Conservation (phyloP, 441 rosid species). For the Erodium moschatum region DNA sequence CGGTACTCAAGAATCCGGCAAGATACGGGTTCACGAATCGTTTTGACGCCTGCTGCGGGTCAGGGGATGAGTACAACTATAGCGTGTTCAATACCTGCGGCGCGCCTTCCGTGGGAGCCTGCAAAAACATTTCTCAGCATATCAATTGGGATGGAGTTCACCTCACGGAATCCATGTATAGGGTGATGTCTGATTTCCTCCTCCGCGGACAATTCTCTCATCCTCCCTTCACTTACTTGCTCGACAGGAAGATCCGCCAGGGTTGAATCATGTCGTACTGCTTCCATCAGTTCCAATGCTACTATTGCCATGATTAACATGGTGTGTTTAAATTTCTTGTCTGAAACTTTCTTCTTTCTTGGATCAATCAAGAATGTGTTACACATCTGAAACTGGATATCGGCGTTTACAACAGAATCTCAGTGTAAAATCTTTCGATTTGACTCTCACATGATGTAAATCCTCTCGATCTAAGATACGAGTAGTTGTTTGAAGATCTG, state of each 20-base stretch:
- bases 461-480: too few relatives aligned
- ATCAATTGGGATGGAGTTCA: conserved; percentile 98
- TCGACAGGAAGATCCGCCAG: not conserved
- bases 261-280: not conserved
- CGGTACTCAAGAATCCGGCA: not conserved
- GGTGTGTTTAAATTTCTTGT: not conserved
- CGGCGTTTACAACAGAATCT: too few relatives aligned
- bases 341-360: not conserved
- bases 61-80: not conserved
- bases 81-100: not conserved
- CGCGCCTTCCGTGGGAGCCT: not conserved
- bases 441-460: too few relatives aligned
- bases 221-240: not conserved
- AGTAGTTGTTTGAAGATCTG: too few relatives aligned
- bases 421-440: too few relatives aligned
- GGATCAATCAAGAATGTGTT: not conserved
- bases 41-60: not conserved
- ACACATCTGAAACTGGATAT: not conserved
- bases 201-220: not conserved
- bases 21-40: not conserved
- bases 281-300: too few relatives aligned
- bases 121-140: conserved; percentile 28
- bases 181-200: conserved; percentile 31
- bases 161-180: conserved; percentile 79
- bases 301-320: not conserved